A percentile compares a stretch with the other conserved stretches of the same genome.
Conservation (phyloP, 176 grass and related monocot genomes). For the Cenchrus americanus region DNA sequence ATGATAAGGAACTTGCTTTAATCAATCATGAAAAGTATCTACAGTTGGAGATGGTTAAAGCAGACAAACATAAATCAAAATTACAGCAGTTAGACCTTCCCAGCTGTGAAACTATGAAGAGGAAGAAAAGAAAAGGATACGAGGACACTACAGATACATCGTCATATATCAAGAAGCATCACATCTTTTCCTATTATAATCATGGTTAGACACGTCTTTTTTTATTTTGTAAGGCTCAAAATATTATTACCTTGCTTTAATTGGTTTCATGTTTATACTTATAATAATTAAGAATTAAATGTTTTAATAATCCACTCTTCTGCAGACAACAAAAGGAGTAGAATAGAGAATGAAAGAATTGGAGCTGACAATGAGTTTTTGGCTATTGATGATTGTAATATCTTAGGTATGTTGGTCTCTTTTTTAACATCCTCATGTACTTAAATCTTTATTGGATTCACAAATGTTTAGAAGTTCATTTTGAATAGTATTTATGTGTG, state of each 20-base stretch:
- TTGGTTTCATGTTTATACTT: conserved; percentile 10
- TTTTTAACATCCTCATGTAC: not conserved
- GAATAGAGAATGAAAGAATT: conserved; percentile 41
- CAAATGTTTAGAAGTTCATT: not conserved
- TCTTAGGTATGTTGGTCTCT: conserved; percentile 33
- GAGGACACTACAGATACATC: conserved; percentile 52
- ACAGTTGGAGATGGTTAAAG: conserved; percentile 65
- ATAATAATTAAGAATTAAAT: not conserved
- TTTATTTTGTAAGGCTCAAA: conserved; percentile 8
- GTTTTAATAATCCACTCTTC: not conserved
- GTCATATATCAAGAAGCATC: conserved; percentile 51
- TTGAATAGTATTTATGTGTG: not conserved
- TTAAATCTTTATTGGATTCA: conserved; percentile 16
- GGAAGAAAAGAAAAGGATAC: conserved; percentile 64
- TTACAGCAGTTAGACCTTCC: conserved; percentile 37
- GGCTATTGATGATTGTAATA: conserved; percentile 50
- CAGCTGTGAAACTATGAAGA: conserved; percentile 59
- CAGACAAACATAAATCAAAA: conserved; percentile 58
- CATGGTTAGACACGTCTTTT: conserved; percentile 49
- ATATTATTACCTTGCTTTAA: not conserved
- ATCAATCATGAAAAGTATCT: conserved; percentile 72
- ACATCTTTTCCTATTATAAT: conserved; percentile 69
- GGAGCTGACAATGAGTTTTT: conserved; percentile 44
- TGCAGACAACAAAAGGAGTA: conserved; percentile 45
- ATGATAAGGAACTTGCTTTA: conserved; percentile 77